These are phyloP conservation scores for Fomitopsis serialis DNA, from an alignment of 768 basidiomycete genomes.

Conservation along the genomic window DNA sequence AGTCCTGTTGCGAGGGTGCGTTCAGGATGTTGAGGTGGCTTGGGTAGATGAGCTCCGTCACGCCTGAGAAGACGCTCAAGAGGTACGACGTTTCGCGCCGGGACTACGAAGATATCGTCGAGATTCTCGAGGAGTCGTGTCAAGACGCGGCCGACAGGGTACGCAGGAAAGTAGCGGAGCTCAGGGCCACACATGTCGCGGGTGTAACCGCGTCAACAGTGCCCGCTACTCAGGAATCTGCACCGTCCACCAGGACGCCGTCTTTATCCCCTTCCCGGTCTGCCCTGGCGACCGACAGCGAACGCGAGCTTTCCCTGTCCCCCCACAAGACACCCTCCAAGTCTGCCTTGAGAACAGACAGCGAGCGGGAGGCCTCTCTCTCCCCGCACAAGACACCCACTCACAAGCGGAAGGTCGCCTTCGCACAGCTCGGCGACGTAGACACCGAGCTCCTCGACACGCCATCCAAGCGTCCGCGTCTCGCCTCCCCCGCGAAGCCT, in stretches of 20 bases:
- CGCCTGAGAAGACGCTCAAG: slow-evolving; percentile 1
- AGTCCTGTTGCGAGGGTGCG: neutral
- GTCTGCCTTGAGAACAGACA: slow-evolving; percentile 10
- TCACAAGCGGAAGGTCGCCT: slow-evolving; percentile 24
- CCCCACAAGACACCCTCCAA: slow-evolving; percentile 19
- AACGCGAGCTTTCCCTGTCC: neutral
- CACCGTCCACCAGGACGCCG: neutral
- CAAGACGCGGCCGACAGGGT: slow-evolving; percentile 7
- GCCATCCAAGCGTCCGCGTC: slow-evolving; percentile 19
- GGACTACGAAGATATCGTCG: slow-evolving; percentile 13
- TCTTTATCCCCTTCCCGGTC: slow-evolving; percentile 19
- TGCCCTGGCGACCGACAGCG: slow-evolving; percentile 6
- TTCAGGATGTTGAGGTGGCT: neutral
- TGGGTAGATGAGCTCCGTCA: slow-evolving; percentile 5
- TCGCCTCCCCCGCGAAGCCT: slow-evolving; percentile 10
- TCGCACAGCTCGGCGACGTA: slow-evolving; percentile 7
- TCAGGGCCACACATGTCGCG: neutral
- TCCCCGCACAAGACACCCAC: slow-evolving; percentile 17
- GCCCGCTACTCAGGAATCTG: neutral
- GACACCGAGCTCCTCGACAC: slow-evolving; percentile 18
- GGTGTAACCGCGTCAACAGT: neutral
- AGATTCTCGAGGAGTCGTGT: slow-evolving; percentile 11
- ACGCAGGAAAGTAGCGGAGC: slow-evolving; percentile 5
- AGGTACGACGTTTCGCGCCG: slow-evolving; percentile 6
- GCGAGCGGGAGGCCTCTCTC: neutral